Base-by-base conservation (phyloP, 495 filamentous ascomycete species). In the Barbatosphaeria neglecta region DNA sequence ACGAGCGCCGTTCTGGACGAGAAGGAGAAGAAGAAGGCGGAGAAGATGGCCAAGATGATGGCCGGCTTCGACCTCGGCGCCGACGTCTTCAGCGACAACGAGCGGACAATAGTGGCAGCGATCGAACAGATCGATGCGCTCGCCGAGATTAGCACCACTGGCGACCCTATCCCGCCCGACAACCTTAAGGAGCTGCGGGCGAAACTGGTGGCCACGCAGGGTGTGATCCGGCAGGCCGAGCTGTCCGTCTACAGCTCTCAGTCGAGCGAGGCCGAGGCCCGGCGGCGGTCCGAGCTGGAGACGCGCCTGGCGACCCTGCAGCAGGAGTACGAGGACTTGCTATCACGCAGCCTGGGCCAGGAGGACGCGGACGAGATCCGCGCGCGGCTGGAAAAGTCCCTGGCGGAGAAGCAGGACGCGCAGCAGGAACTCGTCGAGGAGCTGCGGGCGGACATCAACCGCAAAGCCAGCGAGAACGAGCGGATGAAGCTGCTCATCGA, bases 1-100 rank as follows among this genome's bases (percentile, higher is more conserved):
- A 94, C 86, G 4, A 83, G 78, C 23, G 86, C 86, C 2, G 83
- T 82, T 13, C 60, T 90, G 3, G 89, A 96, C 54, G 92, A 96
- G 67, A 98, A 97, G 71, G 92, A 97, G 65, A 90, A 87, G 74
- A 90, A 88, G 72, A 98, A 97, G 72, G 86, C 87, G 6, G 92
- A 97, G 69, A 87, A 88, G 61, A 98, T 98, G 92, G 92, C 92
- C 22, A 87, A 95, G 77, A 98, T 98, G 92, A 95, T 98, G 90
- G 90, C 92, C 41, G 86, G 90, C 6, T 96, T 98, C 51, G 90
- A 97, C 58, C 76, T 96, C 25, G 88, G 86, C 31, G 83, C 80
- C 18, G 89, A 96, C 45, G 78, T 87, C 15, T 89, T 96, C 65
- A 92, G 86, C 37, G 84, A 87, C 28, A 95, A 95, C 56, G 92